Evolutionary conservation across 2,329 filamentous ascomycete genomes (phyloP), one percentile per base, ranked within the genome.

Genomic region (Aspergillus transmontanensis): DNA sequence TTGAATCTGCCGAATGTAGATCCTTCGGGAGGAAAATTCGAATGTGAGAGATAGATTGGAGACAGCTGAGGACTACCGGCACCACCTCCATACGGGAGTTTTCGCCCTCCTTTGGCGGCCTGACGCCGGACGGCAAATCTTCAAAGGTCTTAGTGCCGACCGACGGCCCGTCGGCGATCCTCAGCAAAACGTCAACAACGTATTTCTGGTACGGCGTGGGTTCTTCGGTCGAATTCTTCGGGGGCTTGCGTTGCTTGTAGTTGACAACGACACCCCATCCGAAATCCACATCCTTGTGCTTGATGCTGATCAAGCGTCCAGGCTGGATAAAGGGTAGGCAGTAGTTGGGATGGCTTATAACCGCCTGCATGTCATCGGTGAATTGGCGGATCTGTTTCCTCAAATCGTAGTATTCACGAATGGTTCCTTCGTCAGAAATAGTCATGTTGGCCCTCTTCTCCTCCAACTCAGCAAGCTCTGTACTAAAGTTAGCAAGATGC

Each of bases 361-460:
- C 93, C 56, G 89, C 85, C 21, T 92, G 88, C 89, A 98, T 96
- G 66, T 99, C 94, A 69, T 92, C 91, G 19, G 90, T 91, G 75
- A 95, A 96, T 4, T 84, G 86, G 64, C 92, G 89, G 36, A 99
- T 85, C 70, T 96, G 92, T 73, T 96, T 89, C 62, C 94, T 87
- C 51, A 98, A 83, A 57, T 93, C 91, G 77, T 96, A 97, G 79
- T 99, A 99, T 66, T 98, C 94, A 75, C 94, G 93, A 76, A 99
- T 91, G 0, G 89, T 93, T 5, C 86, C 84, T 79, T 99, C 95
- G 72, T 98, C 93, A 0, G 91, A 84, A 66, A 99, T 97, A 56
- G 86, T 82, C 79, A 94, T 88, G 53, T 84, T 85, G 58, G 90
- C 87, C 65, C 88, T 87, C 76, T 94, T 87, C 64, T 87, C 86